Evolutionary conservation across 2,329 filamentous ascomycete species (phyloP), one percentile per base, ranked within the genome.

Genomic region (Colletotrichum sp.): DNA sequence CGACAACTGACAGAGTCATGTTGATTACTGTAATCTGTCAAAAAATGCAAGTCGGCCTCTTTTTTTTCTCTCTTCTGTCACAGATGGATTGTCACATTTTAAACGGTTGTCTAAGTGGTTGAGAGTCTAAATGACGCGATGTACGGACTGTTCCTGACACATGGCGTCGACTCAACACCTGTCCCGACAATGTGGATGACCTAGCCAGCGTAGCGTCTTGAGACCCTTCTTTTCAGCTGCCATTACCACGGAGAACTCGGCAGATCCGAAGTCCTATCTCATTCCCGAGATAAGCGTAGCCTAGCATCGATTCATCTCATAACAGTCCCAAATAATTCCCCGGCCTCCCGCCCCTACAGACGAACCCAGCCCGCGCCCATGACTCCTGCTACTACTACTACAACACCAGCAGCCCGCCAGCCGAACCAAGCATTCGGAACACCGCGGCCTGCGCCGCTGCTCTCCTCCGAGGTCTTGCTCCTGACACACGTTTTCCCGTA

Each of bases 41-140:
- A 30, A 52, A 66, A 49, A 27, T n/a, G 63, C 63, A 29, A 49
- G 15, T 66, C 36, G 29, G 59, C 30, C 6, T n/a, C 27, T 19
- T 34, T 49, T 49, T 49, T 22, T 5, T 16, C 6, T 12, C 5
- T 0, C 19, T 49, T 4, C 9, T 2, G 30, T 3, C 30, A 0
- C 29, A n/a, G 19, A 62, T n/a, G 19, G 5, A 22, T 62, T 32
- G 59, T 15, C 25, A 1, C 1, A 32, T n/a, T 62, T 22, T 62
- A 12, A 34, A 32, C 19, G 27, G 19, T 32, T n/a, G 11, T 25
- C 19, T 25, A 7, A 62, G 7, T 12, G 59, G 0, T 8, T 7
- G 30, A 64, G 32, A 67, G 64, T 32, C 19, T 66, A 66, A 66
- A 52, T 67, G 64, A 67, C 39, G 39, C 64, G 64, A 55, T 67